These are phyloP conservation scores for Leishmania turanica DNA, from an alignment of 208 protist genomes.

Conservation along the genomic window DNA sequence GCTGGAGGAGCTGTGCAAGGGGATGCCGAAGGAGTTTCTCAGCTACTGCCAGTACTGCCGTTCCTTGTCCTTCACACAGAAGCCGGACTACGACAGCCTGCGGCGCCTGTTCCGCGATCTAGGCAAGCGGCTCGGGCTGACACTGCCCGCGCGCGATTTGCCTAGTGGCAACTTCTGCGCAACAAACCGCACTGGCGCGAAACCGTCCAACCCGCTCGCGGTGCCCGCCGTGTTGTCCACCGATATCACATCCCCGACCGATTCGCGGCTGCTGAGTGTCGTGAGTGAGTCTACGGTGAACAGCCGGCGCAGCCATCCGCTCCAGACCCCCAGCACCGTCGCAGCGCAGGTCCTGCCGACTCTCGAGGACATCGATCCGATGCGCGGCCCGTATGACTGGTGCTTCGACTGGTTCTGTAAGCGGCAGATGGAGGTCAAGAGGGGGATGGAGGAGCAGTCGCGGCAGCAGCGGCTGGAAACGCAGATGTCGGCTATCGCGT, in stretches of 20 bases:
- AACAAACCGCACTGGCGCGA: not conserved
- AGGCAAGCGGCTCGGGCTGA: conserved; percentile 35
- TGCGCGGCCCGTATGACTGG: conserved; percentile 69
- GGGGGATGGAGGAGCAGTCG: conserved; percentile 15
- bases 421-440: conserved; percentile 53
- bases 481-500: not conserved
- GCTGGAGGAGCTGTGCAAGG: conserved; percentile 69
- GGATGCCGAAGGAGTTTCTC: conserved; percentile 67
- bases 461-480: conserved; percentile 4
- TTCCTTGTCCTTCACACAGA: conserved; percentile 66
- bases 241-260: not conserved
- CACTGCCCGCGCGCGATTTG: conserved; percentile 4
- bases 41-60: conserved; percentile 81
- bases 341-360: conserved; percentile 19
- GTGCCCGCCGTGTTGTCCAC: not conserved
- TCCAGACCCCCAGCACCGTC: conserved; percentile 21
- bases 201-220: conserved; percentile 22
- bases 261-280: conserved; percentile 24
- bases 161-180: not conserved
- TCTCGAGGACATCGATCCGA: conserved; percentile 32
- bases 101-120: conserved; percentile 67
- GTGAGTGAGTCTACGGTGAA: conserved; percentile 9
- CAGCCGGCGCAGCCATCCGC: conserved; percentile 19
- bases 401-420: conserved; percentile 89
- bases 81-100: conserved; percentile 84